A percentile compares a stretch with the other conserved stretches of the same genome.
phyloP scores from a whole-genome alignment of 2,329 filamentous ascomycete species.

The Alternaria hordeiaustralica region DNA sequence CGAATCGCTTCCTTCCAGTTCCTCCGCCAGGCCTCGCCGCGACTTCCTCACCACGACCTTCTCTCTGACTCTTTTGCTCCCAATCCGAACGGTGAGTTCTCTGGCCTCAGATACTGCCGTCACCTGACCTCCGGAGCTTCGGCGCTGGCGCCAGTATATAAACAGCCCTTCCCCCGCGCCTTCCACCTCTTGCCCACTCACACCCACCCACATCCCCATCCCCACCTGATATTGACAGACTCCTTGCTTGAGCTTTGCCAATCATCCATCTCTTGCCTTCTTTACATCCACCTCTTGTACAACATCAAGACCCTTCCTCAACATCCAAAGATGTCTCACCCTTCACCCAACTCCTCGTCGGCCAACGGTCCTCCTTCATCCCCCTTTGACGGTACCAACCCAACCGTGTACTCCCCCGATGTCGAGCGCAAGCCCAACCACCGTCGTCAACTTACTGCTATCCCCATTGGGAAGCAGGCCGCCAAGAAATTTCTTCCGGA shows the following conservation, averaged over 20 bases:
- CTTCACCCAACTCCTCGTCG: conserved; percentile 32
- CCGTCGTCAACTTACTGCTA: conserved; percentile 20
- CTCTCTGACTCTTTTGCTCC: not conserved
- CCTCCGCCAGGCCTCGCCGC: not conserved
- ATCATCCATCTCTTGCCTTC: conserved; percentile 13
- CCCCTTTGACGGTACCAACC: conserved; percentile 37
- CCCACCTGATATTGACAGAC: conserved; percentile 18
- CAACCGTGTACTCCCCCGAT: conserved; percentile 39
- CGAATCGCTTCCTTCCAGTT: not conserved
- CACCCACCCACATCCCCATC: not conserved
- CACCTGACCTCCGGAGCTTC: conserved; percentile 10
- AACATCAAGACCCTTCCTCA: not conserved
- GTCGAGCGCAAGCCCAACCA: conserved; percentile 23
- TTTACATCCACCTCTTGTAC: conserved; percentile 21
- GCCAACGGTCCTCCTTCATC: conserved; percentile 30
- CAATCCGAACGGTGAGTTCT: conserved; percentile 16
- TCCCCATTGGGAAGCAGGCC: conserved; percentile 11
- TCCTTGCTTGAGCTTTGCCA: conserved; percentile 26
- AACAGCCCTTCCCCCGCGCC: conserved; percentile 11
- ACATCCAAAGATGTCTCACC: conserved; percentile 34
- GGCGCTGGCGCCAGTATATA: conserved; percentile 12
- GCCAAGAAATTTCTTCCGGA: conserved; percentile 20
- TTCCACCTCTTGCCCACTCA: conserved; percentile 19
- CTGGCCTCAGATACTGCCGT: conserved; percentile 15
- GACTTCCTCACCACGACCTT: conserved; percentile 5